Conservation (phyloP, 768 basidiomycete genomes). For the Erythrobasidium yunnanense region DNA sequence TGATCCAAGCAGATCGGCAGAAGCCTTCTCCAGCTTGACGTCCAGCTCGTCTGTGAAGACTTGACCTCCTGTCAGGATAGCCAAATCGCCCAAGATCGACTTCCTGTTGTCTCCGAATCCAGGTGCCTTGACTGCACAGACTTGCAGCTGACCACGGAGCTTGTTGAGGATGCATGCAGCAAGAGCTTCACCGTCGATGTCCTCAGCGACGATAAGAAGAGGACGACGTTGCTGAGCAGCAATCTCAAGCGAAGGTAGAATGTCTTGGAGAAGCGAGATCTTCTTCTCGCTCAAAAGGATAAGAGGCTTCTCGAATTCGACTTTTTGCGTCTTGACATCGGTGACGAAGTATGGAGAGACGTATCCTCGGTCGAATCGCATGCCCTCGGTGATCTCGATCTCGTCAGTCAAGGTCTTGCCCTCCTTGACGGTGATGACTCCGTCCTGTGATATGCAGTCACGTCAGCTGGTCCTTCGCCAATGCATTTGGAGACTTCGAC, state of each 20-base stretch:
- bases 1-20: slow-evolving; percentile 74
- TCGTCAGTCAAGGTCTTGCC: slow-evolving; percentile 95
- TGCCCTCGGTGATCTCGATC: slow-evolving; percentile 98
- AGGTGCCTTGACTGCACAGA: slow-evolving; percentile 89
- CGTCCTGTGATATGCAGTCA: too few species aligned
- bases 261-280: slow-evolving; percentile 86
- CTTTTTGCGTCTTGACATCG: slow-evolving; percentile 89
- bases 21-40: slow-evolving; percentile 88
- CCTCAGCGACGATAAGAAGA: slow-evolving; percentile 91
- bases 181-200: slow-evolving; percentile 92
- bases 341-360: slow-evolving; percentile 67
- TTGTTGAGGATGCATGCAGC: slow-evolving; percentile 99
- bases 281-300: slow-evolving; percentile 96
- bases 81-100: slow-evolving; percentile 87
- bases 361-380: slow-evolving; percentile 98
- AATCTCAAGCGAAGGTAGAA: slow-evolving; percentile 68
- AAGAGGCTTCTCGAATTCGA: slow-evolving; percentile 92
- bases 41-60: slow-evolving; percentile 96
- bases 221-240: slow-evolving; percentile 64
- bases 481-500: too few species aligned
- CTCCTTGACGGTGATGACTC: slow-evolving; percentile 99
- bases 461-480: too few species aligned
- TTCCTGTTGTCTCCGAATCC: slow-evolving; percentile 99
- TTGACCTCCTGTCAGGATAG: slow-evolving; percentile 92
- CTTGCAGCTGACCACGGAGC: slow-evolving; percentile 91